These are phyloP conservation scores for Dovyalis caffra DNA, from an alignment of 345 rosid genomes.

Conservation along the genomic window DNA sequence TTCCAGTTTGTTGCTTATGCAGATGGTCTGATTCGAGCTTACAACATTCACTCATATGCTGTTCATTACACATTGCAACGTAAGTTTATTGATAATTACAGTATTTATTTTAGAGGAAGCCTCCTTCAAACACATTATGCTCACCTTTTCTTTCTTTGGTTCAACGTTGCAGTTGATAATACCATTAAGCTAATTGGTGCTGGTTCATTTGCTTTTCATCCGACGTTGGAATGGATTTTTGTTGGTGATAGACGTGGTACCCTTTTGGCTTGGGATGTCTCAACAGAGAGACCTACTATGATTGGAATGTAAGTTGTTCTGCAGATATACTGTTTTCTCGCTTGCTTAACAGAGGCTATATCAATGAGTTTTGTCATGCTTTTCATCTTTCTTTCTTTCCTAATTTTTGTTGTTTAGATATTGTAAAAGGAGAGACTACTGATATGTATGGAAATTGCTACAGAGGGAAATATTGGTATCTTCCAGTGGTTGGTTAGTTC, in stretches of 20 bases:
- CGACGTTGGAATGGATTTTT: constrained; percentile 91
- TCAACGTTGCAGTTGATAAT: constrained; percentile 70
- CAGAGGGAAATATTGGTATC: neutral
- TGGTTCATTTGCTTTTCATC: constrained; percentile 94
- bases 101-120: constrained; percentile 1
- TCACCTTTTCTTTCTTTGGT: constrained; percentile 15
- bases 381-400: neutral
- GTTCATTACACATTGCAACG: constrained; percentile 88
- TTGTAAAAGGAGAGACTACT: neutral
- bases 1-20: constrained; percentile 97
- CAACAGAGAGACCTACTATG: constrained; percentile 94
- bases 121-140: neutral
- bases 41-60: constrained; percentile 90
- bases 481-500: neutral
- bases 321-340: neutral
- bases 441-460: neutral
- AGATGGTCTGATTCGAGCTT: constrained; percentile 94
- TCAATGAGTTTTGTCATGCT: neutral
- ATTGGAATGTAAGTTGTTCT: constrained; percentile 79
- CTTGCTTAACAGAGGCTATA: neutral
- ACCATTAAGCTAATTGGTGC: constrained; percentile 94
- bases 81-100: constrained; percentile 38
- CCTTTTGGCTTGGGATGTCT: constrained; percentile 98
- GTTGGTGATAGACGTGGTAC: constrained; percentile 98
- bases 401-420: no score